Evolutionary conservation across 371 early-diverging fungal genomes (phyloP).

Genomic region (Syncephalis plumigaleata): DNA sequence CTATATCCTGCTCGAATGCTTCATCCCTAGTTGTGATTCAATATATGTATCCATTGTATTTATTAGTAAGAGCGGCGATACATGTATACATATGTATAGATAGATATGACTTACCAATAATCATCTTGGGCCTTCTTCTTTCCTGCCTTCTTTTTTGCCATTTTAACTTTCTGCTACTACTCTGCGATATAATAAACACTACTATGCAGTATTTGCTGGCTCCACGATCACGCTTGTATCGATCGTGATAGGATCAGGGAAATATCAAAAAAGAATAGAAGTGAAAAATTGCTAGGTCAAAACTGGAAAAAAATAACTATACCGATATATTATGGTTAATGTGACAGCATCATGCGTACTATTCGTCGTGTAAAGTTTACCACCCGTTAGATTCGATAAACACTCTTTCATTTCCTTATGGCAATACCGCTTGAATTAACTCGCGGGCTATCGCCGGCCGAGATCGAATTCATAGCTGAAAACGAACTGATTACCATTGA

Average conservation of each 20-base stretch:
- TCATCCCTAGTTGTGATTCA: slow-evolving; percentile 2
- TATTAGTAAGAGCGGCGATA: background rate
- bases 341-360: too few species aligned
- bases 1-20: slow-evolving; percentile 16
- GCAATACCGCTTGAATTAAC: slow-evolving; percentile 35
- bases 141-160: slow-evolving; percentile 14
- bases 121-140: slow-evolving; percentile 18
- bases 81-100: background rate
- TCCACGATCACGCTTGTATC: background rate
- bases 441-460: slow-evolving; percentile 49
- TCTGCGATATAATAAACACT: too few species aligned
- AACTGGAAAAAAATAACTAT: too few species aligned
- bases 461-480: slow-evolving; percentile 75
- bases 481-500: slow-evolving; percentile 49
- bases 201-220: too few species aligned
- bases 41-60: background rate
- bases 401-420: too few species aligned
- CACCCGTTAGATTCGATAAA: too few species aligned
- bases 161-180: background rate
- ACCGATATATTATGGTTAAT: too few species aligned
- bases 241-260: too few species aligned
- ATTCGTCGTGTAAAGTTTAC: too few species aligned
- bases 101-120: slow-evolving; percentile 12
- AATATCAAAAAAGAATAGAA: too few species aligned
- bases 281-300: too few species aligned